These are phyloP conservation scores for Cryptococcus sp. DNA, from an alignment of 1,284 basidiomycete genomes.

Conservation along the genomic window DNA sequence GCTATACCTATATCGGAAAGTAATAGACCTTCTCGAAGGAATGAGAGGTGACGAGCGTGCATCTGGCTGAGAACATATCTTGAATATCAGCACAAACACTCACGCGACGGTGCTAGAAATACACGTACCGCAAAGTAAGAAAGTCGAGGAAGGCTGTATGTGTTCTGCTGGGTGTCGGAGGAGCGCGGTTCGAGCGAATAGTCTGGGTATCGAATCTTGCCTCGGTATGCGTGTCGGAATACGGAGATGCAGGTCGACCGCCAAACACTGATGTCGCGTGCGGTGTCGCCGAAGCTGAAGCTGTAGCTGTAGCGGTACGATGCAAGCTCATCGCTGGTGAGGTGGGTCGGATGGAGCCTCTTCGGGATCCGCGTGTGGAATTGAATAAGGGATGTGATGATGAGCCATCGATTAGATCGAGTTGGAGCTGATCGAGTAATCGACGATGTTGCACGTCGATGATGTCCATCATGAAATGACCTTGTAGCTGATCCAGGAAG, in stretches of 20 bases:
- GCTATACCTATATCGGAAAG: conserved; percentile 68
- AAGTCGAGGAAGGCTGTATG: conserved; percentile 66
- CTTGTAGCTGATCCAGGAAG: conserved; percentile 76
- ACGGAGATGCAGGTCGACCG: conserved; percentile 9
- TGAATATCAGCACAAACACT: conserved; percentile 2
- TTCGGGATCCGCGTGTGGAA: background rate
- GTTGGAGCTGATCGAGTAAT: conserved; percentile 34
- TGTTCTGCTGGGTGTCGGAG: conserved; percentile 23
- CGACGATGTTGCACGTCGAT: conserved; percentile 74
- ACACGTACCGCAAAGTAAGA: conserved; percentile 66
- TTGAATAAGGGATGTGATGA: no score
- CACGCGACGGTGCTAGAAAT: background rate
- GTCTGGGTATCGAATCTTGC: conserved; percentile 15
- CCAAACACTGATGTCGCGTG: background rate
- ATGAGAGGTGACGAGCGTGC: conserved; percentile 77
- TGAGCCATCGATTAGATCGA: background rate
- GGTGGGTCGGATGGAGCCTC: conserved; percentile 11
- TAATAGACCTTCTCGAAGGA: conserved; percentile 75
- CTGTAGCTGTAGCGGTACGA: background rate
- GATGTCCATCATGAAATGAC: conserved; percentile 86
- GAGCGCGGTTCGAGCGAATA: conserved; percentile 19
- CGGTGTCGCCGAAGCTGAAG: background rate
- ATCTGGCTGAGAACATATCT: conserved; percentile 53
- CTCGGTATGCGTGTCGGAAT: conserved; percentile 13
- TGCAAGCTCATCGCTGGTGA: conserved; percentile 2